phyloP scores from a whole-genome alignment of 208 protist genomes.

The Plasmodiophora brassicae region DNA sequence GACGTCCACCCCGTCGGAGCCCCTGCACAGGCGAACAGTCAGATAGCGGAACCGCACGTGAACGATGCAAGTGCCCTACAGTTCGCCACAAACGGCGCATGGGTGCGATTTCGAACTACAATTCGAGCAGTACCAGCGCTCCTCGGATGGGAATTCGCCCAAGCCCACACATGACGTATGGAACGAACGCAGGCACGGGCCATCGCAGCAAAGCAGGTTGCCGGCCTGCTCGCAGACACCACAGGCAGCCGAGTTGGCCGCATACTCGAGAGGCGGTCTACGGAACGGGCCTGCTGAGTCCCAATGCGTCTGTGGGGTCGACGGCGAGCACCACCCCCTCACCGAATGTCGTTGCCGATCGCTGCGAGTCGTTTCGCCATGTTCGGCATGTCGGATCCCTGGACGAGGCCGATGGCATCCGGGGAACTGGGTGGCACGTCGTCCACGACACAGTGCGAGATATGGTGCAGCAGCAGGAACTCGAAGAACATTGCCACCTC shows the following conservation, averaged over 20 bases:
- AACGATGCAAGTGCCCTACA: background rate
- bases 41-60: background rate
- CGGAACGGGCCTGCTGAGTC: no score
- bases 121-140: slow-evolving; percentile 5
- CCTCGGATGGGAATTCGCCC: background rate
- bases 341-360: slow-evolving; percentile 4
- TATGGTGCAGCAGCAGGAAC: background rate
- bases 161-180: slow-evolving; percentile 5
- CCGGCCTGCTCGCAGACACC: slow-evolving; percentile 21
- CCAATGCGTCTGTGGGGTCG: no score
- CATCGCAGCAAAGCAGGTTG: slow-evolving; percentile 14
- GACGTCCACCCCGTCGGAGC: background rate
- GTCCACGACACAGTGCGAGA: background rate
- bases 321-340: no score
- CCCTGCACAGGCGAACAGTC: background rate
- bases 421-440: background rate
- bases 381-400: background rate
- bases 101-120: slow-evolving; percentile 6
- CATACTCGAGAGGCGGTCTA: background rate
- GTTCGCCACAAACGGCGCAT: background rate
- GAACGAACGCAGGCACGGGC: slow-evolving; percentile 12
- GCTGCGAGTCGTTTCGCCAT: background rate
- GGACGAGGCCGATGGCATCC: background rate
- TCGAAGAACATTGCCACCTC: slow-evolving; percentile 8
- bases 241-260: slow-evolving; percentile 22